Evolutionary conservation across 1,284 basidiomycete genomes (phyloP), one percentile per base, ranked within the genome.

Genomic region (Ganoderma lingzhi): DNA sequence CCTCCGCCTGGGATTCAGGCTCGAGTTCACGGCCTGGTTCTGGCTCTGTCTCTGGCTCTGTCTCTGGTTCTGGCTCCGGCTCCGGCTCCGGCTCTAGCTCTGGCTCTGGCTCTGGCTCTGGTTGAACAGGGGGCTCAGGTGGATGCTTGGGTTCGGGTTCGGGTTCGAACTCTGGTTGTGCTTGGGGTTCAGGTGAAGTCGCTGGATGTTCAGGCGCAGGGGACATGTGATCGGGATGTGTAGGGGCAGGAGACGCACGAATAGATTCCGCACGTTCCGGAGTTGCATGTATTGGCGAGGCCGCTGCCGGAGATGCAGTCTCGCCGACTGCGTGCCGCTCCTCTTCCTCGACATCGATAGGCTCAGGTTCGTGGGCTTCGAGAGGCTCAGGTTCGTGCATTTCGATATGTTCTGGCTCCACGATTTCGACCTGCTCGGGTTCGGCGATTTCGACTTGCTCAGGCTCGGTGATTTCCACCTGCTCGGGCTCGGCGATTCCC

Each of bases 11-110:
- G 3, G 28, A 30, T 14, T 19, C 42, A 9, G 48, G 56, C 59
- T 45, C 2, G 14, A 37, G 28, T 59, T 64, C 48, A 42, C 44
- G 37, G 35, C 63, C 59, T 12, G 63, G 23, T 63, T 63, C 56
- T 6, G 56, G 41, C 5, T 15, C 32, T 35, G 23, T 12, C 42
- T 28, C 28, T 6, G 53, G 53, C 14, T 55, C 14, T 0, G 30
- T 28, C 15, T 55, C 28, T 6, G 28, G 14, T 5, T 51, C 23
- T 6, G 41, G 44, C 17, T 44, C 44, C 4, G 9, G 17, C 15
- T 1, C 44, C 3, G 14, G 53, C 53, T 32, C 28, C 10, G 30
- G 15, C 0, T 30, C 14, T 12, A 4, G 28, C 30, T 55, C 53
- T 5, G 28, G 30, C 48, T 10, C n/a, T 2, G n/a, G 8, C 17